Percentiles rank a stretch among this genome's conserved stretches.
Evolutionary conservation across 139 green algal species (phyloP).

Genomic region (Diplosphaera chodatii): DNA sequence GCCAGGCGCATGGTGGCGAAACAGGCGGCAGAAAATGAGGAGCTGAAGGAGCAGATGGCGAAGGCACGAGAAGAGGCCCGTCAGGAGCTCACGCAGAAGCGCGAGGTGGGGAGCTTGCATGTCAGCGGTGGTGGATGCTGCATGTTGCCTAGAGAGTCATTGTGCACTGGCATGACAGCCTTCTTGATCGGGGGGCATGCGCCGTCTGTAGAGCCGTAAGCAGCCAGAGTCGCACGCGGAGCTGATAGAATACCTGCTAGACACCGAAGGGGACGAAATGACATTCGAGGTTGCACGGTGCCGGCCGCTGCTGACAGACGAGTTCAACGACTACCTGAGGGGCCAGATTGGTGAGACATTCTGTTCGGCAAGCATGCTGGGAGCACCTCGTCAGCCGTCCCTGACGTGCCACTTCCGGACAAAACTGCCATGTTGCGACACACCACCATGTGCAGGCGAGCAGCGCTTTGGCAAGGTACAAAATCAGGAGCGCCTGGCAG

Average conservation of each 20-base stretch:
- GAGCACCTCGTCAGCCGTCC: too few relatives aligned
- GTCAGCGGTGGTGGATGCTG: too few relatives aligned
- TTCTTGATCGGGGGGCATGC: too few relatives aligned
- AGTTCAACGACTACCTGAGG: constrained; percentile 48
- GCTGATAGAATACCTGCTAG: constrained; percentile 79
- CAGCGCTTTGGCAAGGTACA: constrained; percentile 36
- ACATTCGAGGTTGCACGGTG: constrained; percentile 78
- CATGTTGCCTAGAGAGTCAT: too few relatives aligned
- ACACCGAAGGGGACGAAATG: constrained; percentile 81
- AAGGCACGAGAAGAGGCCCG: constrained; percentile 13
- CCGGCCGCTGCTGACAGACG: constrained; percentile 32
- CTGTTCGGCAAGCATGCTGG: too few relatives aligned
- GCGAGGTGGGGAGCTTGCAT: constrained; percentile 21
- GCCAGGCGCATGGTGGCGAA: constrained; percentile 25
- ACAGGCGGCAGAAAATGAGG: constrained; percentile 36
- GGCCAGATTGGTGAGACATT: constrained; percentile 39
- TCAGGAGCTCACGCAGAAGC: constrained; percentile 22
- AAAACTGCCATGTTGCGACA: too few relatives aligned
- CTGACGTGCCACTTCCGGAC: too few relatives aligned
- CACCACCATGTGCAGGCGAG: constrained; percentile 21
- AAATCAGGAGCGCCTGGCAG: constrained; percentile 63
- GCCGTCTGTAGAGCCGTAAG: constrained; percentile 27
- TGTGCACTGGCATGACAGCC: too few relatives aligned
- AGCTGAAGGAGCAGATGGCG: constrained; percentile 35
- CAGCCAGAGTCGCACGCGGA: constrained; percentile 36